Conservation (phyloP, 2,329 filamentous ascomycete genomes). For the Aspergillus uvarum region DNA sequence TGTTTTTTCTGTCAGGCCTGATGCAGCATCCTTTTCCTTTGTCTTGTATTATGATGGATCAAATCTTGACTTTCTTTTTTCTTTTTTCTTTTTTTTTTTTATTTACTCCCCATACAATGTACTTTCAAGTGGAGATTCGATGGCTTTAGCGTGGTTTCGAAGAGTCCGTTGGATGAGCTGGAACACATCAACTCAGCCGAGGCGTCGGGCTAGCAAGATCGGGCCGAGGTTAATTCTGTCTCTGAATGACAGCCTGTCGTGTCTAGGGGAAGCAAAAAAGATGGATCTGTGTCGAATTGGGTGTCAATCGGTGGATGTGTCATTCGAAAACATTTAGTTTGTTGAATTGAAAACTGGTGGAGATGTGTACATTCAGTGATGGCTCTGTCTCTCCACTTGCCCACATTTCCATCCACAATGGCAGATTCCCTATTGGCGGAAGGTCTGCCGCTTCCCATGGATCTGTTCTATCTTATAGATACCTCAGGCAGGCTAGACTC, state of each 20-base stretch:
- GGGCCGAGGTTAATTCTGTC: background rate
- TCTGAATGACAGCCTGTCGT: background rate
- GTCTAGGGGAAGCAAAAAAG: background rate
- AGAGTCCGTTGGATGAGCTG: background rate
- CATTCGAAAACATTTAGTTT: constrained; percentile 5
- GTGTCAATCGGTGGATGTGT: constrained; percentile 6
- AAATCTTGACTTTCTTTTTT: background rate
- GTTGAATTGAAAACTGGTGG: background rate
- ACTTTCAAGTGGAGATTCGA: background rate
- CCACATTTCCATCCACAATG: constrained; percentile 14
- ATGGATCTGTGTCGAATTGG: background rate
- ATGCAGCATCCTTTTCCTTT: background rate
- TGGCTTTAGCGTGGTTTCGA: background rate
- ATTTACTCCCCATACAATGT: background rate
- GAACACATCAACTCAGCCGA: background rate
- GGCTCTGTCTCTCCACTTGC: constrained; percentile 1
- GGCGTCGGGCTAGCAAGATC: background rate
- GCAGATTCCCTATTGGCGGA: constrained; percentile 19
- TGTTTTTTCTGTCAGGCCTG: background rate
- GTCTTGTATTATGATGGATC: background rate
- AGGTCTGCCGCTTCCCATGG: background rate
- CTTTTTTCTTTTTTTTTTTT: too few relatives aligned
- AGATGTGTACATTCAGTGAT: background rate
- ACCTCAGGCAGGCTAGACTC: background rate
- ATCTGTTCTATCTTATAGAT: background rate